phyloP scores from a whole-genome alignment of 2,329 filamentous ascomycete species.

The Trichoderma gracile region DNA sequence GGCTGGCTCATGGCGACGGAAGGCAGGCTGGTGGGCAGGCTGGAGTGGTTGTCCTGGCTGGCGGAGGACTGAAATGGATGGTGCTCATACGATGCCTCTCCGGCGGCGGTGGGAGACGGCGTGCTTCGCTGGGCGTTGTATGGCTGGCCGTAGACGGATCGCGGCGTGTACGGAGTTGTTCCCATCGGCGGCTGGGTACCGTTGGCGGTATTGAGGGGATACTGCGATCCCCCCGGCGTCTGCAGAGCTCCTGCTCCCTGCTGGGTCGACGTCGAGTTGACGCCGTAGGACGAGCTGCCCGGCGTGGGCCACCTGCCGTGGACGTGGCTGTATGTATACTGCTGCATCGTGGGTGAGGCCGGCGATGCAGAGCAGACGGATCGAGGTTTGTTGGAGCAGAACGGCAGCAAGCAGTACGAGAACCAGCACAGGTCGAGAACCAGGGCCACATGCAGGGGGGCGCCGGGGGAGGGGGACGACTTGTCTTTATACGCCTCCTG shows the following conservation, averaged over 20 bases:
- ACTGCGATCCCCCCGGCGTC: slow-evolving; percentile 38
- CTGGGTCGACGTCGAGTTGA: slow-evolving; percentile 47
- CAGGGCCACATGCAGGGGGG: too few species aligned
- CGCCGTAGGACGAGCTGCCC: slow-evolving; percentile 51
- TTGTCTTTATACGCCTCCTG: too few species aligned
- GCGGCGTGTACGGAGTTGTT: slow-evolving; percentile 35
- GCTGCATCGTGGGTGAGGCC: slow-evolving; percentile 37
- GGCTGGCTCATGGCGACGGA: too few species aligned
- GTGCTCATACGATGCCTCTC: slow-evolving; percentile 67
- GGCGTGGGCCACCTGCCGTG: slow-evolving; percentile 62
- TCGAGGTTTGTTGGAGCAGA: too few species aligned
- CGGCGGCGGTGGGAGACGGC: slow-evolving; percentile 53
- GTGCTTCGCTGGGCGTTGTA: slow-evolving; percentile 40
- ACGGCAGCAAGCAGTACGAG: too few species aligned
- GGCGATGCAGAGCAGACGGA: background rate
- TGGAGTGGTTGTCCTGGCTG: slow-evolving; percentile 38
- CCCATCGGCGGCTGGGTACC: slow-evolving; percentile 35
- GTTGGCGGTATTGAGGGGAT: slow-evolving; percentile 54
- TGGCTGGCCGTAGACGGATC: slow-evolving; percentile 52
- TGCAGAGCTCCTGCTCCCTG: slow-evolving; percentile 35
- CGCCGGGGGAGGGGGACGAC: too few species aligned
- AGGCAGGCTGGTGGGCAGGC: slow-evolving; percentile 23
- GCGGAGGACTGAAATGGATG: slow-evolving; percentile 60
- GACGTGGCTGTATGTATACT: slow-evolving; percentile 55
- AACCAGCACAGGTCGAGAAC: too few species aligned